These are phyloP conservation scores for Thielaviopsis euricoi DNA, from an alignment of 2,329 filamentous ascomycete species.

Conservation along the genomic window DNA sequence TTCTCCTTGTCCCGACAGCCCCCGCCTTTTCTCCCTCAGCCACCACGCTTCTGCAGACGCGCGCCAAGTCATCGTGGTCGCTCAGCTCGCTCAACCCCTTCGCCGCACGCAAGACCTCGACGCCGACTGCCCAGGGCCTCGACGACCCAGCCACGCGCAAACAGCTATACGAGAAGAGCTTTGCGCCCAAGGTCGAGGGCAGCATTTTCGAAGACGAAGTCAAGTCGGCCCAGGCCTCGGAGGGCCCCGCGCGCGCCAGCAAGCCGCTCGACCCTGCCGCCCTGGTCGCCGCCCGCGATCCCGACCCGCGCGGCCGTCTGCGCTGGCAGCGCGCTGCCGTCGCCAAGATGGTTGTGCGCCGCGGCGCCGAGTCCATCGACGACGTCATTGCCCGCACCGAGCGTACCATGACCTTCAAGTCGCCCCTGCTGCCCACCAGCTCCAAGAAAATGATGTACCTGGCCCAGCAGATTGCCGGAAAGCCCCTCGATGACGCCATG, in stretches of 20 bases:
- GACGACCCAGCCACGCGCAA: constrained; percentile 27
- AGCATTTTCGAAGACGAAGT: constrained; percentile 48
- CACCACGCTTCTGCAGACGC: constrained; percentile 18
- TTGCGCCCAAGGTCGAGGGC: constrained; percentile 29
- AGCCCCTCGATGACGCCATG: constrained; percentile 86
- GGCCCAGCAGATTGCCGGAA: constrained; percentile 77
- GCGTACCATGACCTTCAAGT: constrained; percentile 39
- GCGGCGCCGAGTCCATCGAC: constrained; percentile 32
- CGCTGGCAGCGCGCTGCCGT: constrained; percentile 76
- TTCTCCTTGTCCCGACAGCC: constrained; percentile 13
- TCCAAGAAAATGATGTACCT: constrained; percentile 83
- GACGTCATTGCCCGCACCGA: constrained; percentile 52
- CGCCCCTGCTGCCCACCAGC: constrained; percentile 62
- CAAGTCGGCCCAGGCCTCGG: constrained; percentile 23
- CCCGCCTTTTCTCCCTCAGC: constrained; percentile 8
- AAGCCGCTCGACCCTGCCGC: constrained; percentile 11
- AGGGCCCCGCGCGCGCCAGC: constrained; percentile 15
- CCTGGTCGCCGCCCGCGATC: constrained; percentile 39
- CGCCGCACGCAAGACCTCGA: constrained; percentile 12
- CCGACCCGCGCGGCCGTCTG: constrained; percentile 52
- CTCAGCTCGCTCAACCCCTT: constrained; percentile 22
- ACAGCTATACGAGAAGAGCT: constrained; percentile 24
- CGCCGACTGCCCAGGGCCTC: constrained; percentile 20
- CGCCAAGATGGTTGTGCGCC: constrained; percentile 53
- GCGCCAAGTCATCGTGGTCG: constrained; percentile 24